Evolutionary conservation across 768 basidiomycete species (phyloP), one percentile per base, ranked within the genome.

Genomic region (Lactarius psammicola): DNA sequence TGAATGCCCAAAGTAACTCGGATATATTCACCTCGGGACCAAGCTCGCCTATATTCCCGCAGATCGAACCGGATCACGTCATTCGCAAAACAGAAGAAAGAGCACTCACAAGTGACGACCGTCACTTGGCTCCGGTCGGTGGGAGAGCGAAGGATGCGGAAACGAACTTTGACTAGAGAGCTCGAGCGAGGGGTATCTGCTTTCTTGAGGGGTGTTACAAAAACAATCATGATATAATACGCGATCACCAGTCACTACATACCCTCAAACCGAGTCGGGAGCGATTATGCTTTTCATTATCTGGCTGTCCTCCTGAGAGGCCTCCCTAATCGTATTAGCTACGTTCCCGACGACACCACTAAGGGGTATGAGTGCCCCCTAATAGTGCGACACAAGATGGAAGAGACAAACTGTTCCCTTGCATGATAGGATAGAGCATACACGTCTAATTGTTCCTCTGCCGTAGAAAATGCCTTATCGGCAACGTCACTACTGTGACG

Each of bases 271-370:
- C 66, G 20, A 67, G 57, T 34, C 66, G 61, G 18, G 57, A 51
- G 8, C 66, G 57, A 26, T 59, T 67, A 46, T 67, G 1, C 51
- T 67, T 46, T 67, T 67, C 62, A 63, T 46, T 33, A 67, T 63
- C 28, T 54, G 40, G 17, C 53, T 67, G 33, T 67, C 66, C 42
- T 67, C 63, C 34, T 63, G 66, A 62, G 66, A 61, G 5, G 66
- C 66, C 30, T 67, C 66, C 11, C 63, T 62, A n/a, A 67, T 67
- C n/a, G 63, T 63, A 49, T 62, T 34, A 40, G 63, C 61, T 4
- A 66, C 65, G 40, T 67, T 62, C 15, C 61, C 66, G 20, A 67
- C 17, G 26, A 67, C 66, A 33, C 17, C 36, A 44, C 66, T 67
- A 26, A 18, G 33, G 44, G 17, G 7, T 31, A 49, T 63, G 31